phyloP scores from a whole-genome alignment of 768 basidiomycete species.

The Termitomyces sp. region DNA sequence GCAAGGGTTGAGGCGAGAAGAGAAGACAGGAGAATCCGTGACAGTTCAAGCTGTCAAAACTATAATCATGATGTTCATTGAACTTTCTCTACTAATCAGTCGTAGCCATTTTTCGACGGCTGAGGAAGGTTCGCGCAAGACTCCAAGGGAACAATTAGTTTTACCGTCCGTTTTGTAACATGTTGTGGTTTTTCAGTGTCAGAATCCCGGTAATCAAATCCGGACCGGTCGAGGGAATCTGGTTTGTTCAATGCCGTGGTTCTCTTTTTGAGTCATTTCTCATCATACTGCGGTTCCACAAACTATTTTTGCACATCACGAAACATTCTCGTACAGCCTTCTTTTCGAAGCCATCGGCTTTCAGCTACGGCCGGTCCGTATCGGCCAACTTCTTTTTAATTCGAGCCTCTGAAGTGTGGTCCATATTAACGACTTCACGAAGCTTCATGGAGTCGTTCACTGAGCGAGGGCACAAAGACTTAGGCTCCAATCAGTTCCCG shows the following conservation, averaged over 20 bases:
- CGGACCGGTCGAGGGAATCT: background rate
- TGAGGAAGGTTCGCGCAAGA: no score
- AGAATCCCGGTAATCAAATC: background rate
- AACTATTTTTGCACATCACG: background rate
- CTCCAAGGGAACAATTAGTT: no score
- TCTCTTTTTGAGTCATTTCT: background rate
- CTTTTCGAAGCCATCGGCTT: background rate
- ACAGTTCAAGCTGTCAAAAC: background rate
- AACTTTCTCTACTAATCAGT: background rate
- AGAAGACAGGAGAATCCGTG: background rate
- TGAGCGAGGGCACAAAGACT: background rate
- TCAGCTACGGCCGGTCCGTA: background rate
- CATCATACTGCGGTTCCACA: background rate
- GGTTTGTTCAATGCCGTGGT: background rate
- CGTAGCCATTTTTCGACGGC: background rate
- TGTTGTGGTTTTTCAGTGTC: no score
- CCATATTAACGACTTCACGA: background rate
- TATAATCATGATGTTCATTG: background rate
- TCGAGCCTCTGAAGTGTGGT: background rate
- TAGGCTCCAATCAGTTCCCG: slow-evolving; percentile 10
- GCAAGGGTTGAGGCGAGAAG: background rate
- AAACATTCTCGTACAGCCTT: background rate
- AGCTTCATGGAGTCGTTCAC: slow-evolving; percentile 1
- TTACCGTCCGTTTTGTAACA: no score
- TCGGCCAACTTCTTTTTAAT: background rate